These are phyloP conservation scores for Monsonia emarginata DNA, from an alignment of 441 rosid species.

Conservation along the genomic window DNA sequence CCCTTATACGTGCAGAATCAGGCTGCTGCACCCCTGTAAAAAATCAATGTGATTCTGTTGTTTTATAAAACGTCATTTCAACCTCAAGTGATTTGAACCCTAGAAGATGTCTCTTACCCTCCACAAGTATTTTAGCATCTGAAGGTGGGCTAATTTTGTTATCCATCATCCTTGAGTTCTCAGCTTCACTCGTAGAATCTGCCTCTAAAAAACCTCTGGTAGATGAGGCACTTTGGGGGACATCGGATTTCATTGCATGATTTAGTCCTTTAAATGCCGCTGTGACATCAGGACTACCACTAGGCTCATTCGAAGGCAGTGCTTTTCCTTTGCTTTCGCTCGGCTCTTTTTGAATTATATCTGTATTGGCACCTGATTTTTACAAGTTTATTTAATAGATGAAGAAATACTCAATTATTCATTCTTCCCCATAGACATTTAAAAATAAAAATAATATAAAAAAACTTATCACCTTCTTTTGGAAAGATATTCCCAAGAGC, in stretches of 20 bases:
- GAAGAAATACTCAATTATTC: background rate
- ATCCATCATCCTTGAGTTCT: constrained; percentile 35
- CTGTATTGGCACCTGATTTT: constrained; percentile 37
- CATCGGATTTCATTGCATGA: constrained; percentile 34
- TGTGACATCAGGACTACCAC: constrained; percentile 35
- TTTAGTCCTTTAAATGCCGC: constrained; percentile 41
- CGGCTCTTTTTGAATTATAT: constrained; percentile 47
- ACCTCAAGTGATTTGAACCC: constrained; percentile 36
- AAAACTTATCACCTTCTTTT: constrained; percentile 52
- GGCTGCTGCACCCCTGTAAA: constrained; percentile 27
- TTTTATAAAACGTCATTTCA: constrained; percentile 42
- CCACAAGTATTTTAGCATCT: constrained; percentile 28
- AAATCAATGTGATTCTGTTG: constrained; percentile 30
- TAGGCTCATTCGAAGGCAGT: constrained; percentile 40
- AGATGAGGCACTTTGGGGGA: constrained; percentile 30
- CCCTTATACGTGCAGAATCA: constrained; percentile 28
- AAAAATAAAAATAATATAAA: too few species aligned
- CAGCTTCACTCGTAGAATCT: constrained; percentile 41
- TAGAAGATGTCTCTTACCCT: constrained; percentile 42
- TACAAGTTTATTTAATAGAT: constrained; percentile 21
- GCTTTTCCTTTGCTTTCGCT: constrained; percentile 45
- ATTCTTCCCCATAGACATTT: background rate
- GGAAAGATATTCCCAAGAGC: constrained; percentile 65
- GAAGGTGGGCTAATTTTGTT: constrained; percentile 31
- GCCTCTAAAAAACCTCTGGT: constrained; percentile 43